Base-by-base conservation (phyloP, 805 yeast genomes). In the Metschnikowia lochheadii region DNA sequence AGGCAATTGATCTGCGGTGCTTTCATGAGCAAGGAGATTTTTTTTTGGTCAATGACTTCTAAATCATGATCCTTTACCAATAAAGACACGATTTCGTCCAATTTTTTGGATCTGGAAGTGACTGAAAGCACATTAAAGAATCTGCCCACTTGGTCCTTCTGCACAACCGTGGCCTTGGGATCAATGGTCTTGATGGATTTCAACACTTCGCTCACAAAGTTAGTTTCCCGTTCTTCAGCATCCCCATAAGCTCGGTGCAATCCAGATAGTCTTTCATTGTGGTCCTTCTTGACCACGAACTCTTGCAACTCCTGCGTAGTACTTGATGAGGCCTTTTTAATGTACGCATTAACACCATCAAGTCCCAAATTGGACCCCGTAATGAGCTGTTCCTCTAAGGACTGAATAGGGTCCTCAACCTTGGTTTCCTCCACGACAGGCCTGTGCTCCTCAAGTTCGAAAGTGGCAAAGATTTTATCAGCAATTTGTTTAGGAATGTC, bases 1-100 rank as follows among this genome's bases (percentile, higher is more conserved):
- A 69, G 57, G 0, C 74, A 64, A 82, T 90, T 83, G 62, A 79
- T 74, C 1, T 70, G 65, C 31, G 70, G 66, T 0, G 75, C 67
- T 18, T 84, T 62, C 68, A 78, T 73, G 3, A 79, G 60, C 0
- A 82, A 65, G 17, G 74, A 69, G 6, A 70, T 67, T 18, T 79
- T 76, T 44, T 74, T 73, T 46, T 49, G 72, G 55, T 57, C 72
- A 49, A 61, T 59, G 38, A 63, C 35, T 38, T 48, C 59, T 6
- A 52, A 49, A 11, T 45, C 23, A 20, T 44, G 35, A 32, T 44
- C 26, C 3, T 46, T 10, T 10, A 23, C 18, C 44, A 52, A 47
- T 7, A 26, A 32, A 13, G 26, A 10, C 49, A 49, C 42, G 1
- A 61, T 56, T 10, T 49, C 55, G 11, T 60, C 65, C 8, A 66